These are phyloP conservation scores for Cytospora piceicola DNA, from an alignment of 2,329 filamentous ascomycete species.

Conservation along the genomic window DNA sequence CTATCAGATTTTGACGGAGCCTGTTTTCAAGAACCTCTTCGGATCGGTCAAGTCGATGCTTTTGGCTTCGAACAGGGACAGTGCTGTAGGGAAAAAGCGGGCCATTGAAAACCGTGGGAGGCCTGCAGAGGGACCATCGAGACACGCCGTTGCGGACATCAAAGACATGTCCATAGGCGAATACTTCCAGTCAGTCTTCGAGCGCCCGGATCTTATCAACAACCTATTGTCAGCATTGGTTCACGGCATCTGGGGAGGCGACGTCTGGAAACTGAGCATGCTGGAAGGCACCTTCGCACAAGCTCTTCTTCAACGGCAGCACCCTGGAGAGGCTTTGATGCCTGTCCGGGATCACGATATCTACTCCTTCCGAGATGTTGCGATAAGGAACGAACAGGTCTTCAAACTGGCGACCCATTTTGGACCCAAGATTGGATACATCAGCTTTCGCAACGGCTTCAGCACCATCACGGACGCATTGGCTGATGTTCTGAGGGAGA, in stretches of 20 bases:
- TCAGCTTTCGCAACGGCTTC: constrained; percentile 64
- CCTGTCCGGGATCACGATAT: constrained; percentile 27
- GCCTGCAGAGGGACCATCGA: constrained; percentile 32
- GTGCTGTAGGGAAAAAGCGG: background rate
- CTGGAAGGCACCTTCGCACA: constrained; percentile 61
- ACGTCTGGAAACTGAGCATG: constrained; percentile 79
- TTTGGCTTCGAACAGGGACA: constrained; percentile 1
- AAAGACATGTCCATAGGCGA: constrained; percentile 73
- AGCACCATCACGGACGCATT: constrained; percentile 62
- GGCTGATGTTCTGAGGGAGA: constrained; percentile 51
- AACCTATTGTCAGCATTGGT: constrained; percentile 76
- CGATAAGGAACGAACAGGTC: constrained; percentile 25
- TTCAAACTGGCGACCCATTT: constrained; percentile 35
- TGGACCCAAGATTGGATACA: constrained; percentile 39
- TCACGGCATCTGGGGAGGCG: constrained; percentile 92
- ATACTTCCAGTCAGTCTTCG: constrained; percentile 62
- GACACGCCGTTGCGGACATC: constrained; percentile 36
- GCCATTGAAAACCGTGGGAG: background rate
- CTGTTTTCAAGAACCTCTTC: constrained; percentile 54
- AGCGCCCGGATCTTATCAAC: constrained; percentile 60
- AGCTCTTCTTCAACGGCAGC: constrained; percentile 50
- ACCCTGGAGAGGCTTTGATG: constrained; percentile 21
- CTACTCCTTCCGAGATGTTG: constrained; percentile 28
- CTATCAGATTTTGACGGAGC: constrained; percentile 50
- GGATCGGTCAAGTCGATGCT: constrained; percentile 12